Percentiles rank a stretch among this genome's conserved stretches.
Evolutionary conservation across 768 basidiomycete genomes (phyloP).

Genomic region (Tylopilus intermedius): DNA sequence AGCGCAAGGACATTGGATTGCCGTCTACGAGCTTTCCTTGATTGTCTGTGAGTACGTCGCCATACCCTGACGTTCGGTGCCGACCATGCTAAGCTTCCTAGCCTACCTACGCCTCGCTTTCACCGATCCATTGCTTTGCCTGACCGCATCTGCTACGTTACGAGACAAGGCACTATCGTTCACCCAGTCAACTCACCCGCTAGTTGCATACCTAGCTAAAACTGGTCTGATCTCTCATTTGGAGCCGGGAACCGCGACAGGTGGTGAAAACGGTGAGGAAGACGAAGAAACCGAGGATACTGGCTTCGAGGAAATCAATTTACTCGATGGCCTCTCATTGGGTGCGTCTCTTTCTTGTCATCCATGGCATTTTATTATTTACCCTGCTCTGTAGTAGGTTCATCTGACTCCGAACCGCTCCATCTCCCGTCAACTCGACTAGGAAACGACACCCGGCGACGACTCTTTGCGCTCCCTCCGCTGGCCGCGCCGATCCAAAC

Average conservation of each 20-base stretch:
- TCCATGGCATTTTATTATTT: neutral
- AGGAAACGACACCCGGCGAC: constrained; percentile 60
- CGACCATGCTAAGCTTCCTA: constrained; percentile 27
- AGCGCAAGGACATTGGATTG: constrained; percentile 62
- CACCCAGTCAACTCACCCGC: constrained; percentile 34
- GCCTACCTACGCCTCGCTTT: constrained; percentile 71
- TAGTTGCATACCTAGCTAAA: constrained; percentile 26
- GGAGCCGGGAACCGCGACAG: constrained; percentile 1
- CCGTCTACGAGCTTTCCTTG: constrained; percentile 71
- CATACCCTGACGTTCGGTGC: neutral
- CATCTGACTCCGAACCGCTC: constrained; percentile 35
- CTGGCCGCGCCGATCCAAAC: constrained; percentile 39
- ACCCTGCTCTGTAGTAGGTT: constrained; percentile 31
- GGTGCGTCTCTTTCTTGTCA: constrained; percentile 38
- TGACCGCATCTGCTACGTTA: constrained; percentile 85
- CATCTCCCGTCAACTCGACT: constrained; percentile 67
- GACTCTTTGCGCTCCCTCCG: constrained; percentile 59
- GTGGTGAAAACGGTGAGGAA: constrained; percentile 20
- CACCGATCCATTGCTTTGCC: constrained; percentile 70
- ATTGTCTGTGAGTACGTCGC: constrained; percentile 62
- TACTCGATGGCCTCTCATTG: constrained; percentile 61
- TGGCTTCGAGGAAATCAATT: constrained; percentile 63
- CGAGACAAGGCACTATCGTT: constrained; percentile 65
- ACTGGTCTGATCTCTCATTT: constrained; percentile 14
- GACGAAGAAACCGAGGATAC: constrained; percentile 38